Evolutionary conservation across 176 grass and related monocot genomes (phyloP), one percentile per base, ranked within the genome.

Genomic region (Avena sativa): DNA sequence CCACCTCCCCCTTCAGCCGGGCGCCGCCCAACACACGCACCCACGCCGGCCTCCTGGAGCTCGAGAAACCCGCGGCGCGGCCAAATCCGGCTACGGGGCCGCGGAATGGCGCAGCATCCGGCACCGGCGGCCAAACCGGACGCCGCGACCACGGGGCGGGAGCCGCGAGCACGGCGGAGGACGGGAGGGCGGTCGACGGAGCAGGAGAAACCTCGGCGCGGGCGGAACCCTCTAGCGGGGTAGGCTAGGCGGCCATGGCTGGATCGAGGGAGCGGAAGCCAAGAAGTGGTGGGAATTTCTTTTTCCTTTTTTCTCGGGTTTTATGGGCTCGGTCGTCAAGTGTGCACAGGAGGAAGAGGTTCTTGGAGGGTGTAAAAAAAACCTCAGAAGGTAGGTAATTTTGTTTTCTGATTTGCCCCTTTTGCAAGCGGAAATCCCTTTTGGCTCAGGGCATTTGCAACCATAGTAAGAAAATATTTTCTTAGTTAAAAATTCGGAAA

Each of bases 211-310:
- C 2, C 50, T 77, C 40, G 49, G 81, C 10, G 67, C 7, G 20
- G 51, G 71, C 9, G 77, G 50, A 91, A 88, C 82, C 90, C 86
- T 91, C 86, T 91, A 88, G 82, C 47, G 52, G 36, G 30, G 9
- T 2, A 16, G 73, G 14, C 73, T 76, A 88, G 82, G 86, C 77
- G 44, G 78, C 90, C 86, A 88, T 91, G 71, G 62, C 86, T 85
- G 82, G 90, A 91, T 88, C 86, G 86, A 88, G 82, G 83, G 83
- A 60, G 87, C 25, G 67, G 78, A 52, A 30, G 25, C 50, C 64
- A 50, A 63, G 56, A 44, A 73, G 81, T 40, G 79, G 74, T n/a
- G 85, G 46, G 73, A 76, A 76, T 76, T 76, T 69, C 79, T 84
- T 74, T 66, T 63, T 43, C 0, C 12, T 2, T 25, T 44, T 67